Evolutionary conservation across 2,329 filamentous ascomycete genomes (phyloP).

Genomic region (Diaporthe humulicola): DNA sequence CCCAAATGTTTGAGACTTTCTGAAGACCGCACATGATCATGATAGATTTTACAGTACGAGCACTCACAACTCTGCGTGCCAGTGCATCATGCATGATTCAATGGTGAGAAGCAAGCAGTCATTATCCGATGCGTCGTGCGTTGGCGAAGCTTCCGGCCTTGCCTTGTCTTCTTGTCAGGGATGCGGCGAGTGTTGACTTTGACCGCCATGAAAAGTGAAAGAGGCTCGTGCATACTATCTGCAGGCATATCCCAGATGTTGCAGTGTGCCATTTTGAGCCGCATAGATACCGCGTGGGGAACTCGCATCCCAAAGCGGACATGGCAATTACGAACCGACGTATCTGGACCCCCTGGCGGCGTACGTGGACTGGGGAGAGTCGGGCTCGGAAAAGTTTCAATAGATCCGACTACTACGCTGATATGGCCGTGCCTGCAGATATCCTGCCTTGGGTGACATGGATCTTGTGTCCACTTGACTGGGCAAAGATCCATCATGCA

Average conservation of each 20-base stretch:
- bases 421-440: constrained; percentile 20
- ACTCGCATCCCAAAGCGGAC: constrained; percentile 9
- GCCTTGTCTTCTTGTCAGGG: neutral
- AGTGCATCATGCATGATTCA: neutral
- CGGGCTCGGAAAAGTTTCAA: constrained; percentile 14
- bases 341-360: constrained; percentile 22
- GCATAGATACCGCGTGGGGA: constrained; percentile 26
- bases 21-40: neutral
- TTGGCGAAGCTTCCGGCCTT: neutral
- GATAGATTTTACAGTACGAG: neutral
- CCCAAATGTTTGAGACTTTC: neutral
- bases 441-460: neutral
- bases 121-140: neutral
- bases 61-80: neutral
- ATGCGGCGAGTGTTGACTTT: neutral
- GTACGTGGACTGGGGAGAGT: constrained; percentile 6
- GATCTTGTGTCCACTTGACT: constrained; percentile 11
- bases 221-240: constrained; percentile 1
- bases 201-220: neutral
- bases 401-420: neutral
- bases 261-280: constrained; percentile 22
- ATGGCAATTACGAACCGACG: neutral
- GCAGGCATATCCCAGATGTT: constrained; percentile 25
- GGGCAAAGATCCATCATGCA: constrained; percentile 6
- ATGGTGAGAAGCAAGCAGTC: neutral